Conservation (phyloP, 306 rosid species). For the Corylus heterophylla region DNA sequence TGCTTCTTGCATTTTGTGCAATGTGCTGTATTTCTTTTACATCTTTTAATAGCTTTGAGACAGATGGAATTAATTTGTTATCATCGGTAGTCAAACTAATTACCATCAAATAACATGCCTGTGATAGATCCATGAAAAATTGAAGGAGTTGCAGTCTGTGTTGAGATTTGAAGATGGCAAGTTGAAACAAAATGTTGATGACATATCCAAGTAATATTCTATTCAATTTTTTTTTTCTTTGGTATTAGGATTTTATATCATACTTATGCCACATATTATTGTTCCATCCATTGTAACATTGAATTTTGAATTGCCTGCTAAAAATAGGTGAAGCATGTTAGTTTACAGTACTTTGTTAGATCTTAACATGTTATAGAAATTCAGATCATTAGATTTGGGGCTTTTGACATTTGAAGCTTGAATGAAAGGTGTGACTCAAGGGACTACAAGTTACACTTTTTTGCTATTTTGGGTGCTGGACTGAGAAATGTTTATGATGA, state of each 20-base stretch:
- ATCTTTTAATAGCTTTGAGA: neutral
- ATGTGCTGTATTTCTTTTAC: neutral
- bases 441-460: neutral
- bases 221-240: slow-evolving; percentile 11
- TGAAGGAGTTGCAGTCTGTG: slow-evolving; percentile 58
- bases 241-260: slow-evolving; percentile 1
- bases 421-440: neutral
- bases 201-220: slow-evolving; percentile 52
- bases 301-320: neutral
- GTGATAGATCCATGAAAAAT: slow-evolving; percentile 66
- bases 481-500: neutral
- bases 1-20: neutral
- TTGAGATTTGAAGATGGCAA: slow-evolving; percentile 48
- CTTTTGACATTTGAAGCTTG: neutral
- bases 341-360: neutral
- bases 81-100: slow-evolving; percentile 20
- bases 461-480: no score
- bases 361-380: neutral
- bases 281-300: neutral
- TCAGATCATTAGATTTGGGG: neutral
- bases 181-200: slow-evolving; percentile 49
- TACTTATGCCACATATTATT: neutral
- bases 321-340: neutral
- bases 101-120: slow-evolving; percentile 16
- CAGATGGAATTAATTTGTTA: neutral